These are phyloP conservation scores for Tuber magnatum DNA, from an alignment of 495 filamentous ascomycete species.

Conservation along the genomic window DNA sequence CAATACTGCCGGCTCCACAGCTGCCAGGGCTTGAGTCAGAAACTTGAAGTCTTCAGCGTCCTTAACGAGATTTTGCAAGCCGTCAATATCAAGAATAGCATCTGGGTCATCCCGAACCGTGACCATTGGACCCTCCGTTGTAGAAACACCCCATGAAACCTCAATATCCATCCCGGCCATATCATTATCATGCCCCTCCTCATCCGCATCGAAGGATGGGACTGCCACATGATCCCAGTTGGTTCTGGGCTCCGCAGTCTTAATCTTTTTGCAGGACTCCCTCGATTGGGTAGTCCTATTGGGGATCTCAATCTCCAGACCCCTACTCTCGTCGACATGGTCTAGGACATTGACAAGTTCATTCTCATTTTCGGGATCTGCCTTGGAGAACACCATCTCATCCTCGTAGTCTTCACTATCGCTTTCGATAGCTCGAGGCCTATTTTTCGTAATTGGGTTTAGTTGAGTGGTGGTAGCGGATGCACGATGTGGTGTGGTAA, in stretches of 20 bases:
- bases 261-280: constrained; percentile 20
- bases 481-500: neutral
- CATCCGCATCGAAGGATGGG: constrained; percentile 42
- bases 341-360: constrained; percentile 32
- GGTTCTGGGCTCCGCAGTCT: constrained; percentile 3
- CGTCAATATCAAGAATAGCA: constrained; percentile 65
- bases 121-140: constrained; percentile 53
- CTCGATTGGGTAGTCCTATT: constrained; percentile 2
- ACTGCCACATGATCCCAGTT: neutral
- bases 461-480: constrained; percentile 12
- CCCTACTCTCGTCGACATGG: constrained; percentile 28
- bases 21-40: constrained; percentile 49
- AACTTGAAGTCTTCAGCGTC: constrained; percentile 70
- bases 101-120: constrained; percentile 62
- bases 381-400: constrained; percentile 17
- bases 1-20: constrained; percentile 49
- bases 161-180: constrained; percentile 44
- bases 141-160: constrained; percentile 53
- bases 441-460: constrained; percentile 28
- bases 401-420: constrained; percentile 34
- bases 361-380: constrained; percentile 21
- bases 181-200: constrained; percentile 53
- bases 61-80: constrained; percentile 68
- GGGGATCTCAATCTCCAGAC: constrained; percentile 8
- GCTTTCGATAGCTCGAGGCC: constrained; percentile 31